phyloP scores from a whole-genome alignment of 2,329 filamentous ascomycete species.

The Teratosphaeria destructans region DNA sequence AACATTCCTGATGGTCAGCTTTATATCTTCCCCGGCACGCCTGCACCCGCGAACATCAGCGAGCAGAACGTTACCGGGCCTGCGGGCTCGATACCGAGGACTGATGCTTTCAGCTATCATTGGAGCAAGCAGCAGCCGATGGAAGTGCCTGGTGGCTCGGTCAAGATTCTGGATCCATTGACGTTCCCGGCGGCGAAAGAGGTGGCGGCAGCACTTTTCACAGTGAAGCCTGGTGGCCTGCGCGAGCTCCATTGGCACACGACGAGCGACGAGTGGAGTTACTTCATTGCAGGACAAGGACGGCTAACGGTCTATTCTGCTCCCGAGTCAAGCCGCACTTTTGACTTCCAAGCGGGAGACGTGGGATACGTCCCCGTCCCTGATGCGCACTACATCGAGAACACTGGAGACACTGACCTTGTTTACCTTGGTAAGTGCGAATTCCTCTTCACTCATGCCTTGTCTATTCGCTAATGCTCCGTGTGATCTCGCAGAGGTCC shows the following conservation, averaged over 20 bases:
- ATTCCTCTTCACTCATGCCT: constrained; percentile 1
- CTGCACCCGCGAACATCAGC: constrained; percentile 32
- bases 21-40: constrained; percentile 33
- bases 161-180: constrained; percentile 49
- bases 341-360: constrained; percentile 50
- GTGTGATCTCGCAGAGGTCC: constrained; percentile 34
- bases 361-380: constrained; percentile 49
- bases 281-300: constrained; percentile 47
- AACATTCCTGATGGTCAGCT: constrained; percentile 27
- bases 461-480: not conserved
- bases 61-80: constrained; percentile 7
- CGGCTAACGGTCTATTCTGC: constrained; percentile 48
- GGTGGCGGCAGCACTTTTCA: constrained; percentile 49
- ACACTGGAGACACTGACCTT: constrained; percentile 47
- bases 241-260: constrained; percentile 57
- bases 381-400: constrained; percentile 51
- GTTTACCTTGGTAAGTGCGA: constrained; percentile 36
- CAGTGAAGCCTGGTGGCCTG: constrained; percentile 52
- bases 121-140: constrained; percentile 40
- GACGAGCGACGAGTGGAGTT: constrained; percentile 50
- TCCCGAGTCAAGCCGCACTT: constrained; percentile 41
- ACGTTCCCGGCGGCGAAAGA: constrained; percentile 47
- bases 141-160: constrained; percentile 44
- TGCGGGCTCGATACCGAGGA: constrained; percentile 13
- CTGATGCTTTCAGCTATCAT: constrained; percentile 30